Evolutionary conservation across 768 basidiomycete species (phyloP), one percentile per base, ranked within the genome.

Genomic region (Tricholoma matsutake): DNA sequence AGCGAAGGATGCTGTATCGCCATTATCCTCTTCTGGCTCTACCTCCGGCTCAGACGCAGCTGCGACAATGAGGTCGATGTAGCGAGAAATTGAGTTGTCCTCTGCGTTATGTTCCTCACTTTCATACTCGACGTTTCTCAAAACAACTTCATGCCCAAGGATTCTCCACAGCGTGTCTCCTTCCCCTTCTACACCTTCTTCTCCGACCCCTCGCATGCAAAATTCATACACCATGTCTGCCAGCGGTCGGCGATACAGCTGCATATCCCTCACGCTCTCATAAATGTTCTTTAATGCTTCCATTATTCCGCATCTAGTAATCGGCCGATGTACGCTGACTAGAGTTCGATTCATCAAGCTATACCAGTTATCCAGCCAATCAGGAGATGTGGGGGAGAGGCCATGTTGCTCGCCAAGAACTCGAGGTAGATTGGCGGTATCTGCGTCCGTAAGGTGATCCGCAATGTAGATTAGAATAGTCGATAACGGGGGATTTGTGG

Each of bases 341-440:
- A 85, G 72, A 0, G 73, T 75, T 14, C 78, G 69, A 61, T 84
- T 84, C 13, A 91, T 69, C 6, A 91, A 73, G 37, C 65, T 78
- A 37, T 77, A 70, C 91, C 91, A 92, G 67, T 87, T 86, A 16
- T 74, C 73, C 28, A 92, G 71, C 91, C 91, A 93, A 5, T 85
- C 81, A 0, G 86, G 83, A 1, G 86, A 85, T 10, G 87, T 87
- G 1, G 91, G 91, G 2, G 84, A 86, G 32, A 92, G 78, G 53
- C 85, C 82, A 63, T 88, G 85, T 59, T 88, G 84, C 49, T 85
- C 84, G 37, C 79, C 75, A 86, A 93, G 88, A 56, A 84, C 73
- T 10, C 68, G 67, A 7, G 90, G 83, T 2, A 91, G 77, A 56
- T 80, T 80, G 0, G 85, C 82, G 0, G 88, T 88, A 68, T 91